These are phyloP conservation scores for Crucihimalaya himalaica DNA, from an alignment of 345 rosid genomes.

Conservation along the genomic window DNA sequence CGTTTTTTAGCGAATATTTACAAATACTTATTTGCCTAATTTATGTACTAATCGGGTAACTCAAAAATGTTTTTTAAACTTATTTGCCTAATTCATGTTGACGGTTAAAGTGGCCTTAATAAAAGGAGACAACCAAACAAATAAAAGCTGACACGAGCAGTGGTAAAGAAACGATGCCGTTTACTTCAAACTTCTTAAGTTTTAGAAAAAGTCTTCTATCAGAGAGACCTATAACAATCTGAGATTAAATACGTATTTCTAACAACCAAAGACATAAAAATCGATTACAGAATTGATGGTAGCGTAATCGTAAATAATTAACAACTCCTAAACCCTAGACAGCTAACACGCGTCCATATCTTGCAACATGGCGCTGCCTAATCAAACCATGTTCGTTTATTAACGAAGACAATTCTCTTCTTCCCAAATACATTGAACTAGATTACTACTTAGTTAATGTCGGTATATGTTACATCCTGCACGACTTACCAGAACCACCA, in stretches of 20 bases:
- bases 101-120: neutral
- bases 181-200: neutral
- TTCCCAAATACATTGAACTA: neutral
- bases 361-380: neutral
- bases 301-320: neutral
- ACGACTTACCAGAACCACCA: conserved; percentile 7
- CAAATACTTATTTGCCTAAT: neutral
- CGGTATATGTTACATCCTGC: conserved; percentile 2
- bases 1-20: neutral
- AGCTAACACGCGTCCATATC: conserved; percentile 6
- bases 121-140: neutral
- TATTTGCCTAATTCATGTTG: neutral
- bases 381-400: conserved; percentile 2
- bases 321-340: neutral
- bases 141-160: conserved; percentile 1
- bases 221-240: neutral
- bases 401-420: neutral
- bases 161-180: neutral
- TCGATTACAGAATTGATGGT: neutral
- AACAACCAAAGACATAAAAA: too few relatives aligned
- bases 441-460: neutral
- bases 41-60: neutral
- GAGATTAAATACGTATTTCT: neutral
- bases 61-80: neutral
- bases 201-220: neutral